phyloP scores from a whole-genome alignment of 2,329 filamentous ascomycete genomes.

The Xylariaceae sp. region DNA sequence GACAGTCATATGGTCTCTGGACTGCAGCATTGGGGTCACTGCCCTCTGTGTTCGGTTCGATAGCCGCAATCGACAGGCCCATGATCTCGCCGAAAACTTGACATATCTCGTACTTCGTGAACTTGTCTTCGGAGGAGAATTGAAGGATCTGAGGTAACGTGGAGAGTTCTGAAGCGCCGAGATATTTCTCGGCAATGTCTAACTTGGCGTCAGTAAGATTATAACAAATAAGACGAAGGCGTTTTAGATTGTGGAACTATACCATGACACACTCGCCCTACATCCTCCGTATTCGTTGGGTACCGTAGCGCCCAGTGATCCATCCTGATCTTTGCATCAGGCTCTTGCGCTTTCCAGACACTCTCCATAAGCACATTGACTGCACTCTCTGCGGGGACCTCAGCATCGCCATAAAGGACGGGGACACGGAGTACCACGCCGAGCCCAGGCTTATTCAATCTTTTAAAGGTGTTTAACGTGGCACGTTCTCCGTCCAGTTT shows the following conservation, averaged over 20 bases:
- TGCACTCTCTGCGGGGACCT: constrained; percentile 75
- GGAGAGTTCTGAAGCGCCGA: constrained; percentile 53
- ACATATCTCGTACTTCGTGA: constrained; percentile 91
- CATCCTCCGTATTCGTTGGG: constrained; percentile 88
- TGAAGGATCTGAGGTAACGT: constrained; percentile 75
- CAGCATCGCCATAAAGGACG: constrained; percentile 80
- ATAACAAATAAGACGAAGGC: not conserved
- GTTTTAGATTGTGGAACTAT: constrained; percentile 40
- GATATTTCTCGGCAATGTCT: constrained; percentile 76
- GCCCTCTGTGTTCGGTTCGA: constrained; percentile 73
- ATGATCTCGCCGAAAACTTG: constrained; percentile 78
- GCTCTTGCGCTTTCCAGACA: constrained; percentile 74
- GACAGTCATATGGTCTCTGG: constrained; percentile 85
- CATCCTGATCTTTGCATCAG: constrained; percentile 70
- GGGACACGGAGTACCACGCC: constrained; percentile 80
- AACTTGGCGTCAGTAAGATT: constrained; percentile 20
- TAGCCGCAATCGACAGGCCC: constrained; percentile 70
- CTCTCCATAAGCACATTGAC: constrained; percentile 81
- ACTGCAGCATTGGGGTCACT: constrained; percentile 74
- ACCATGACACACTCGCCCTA: constrained; percentile 77
- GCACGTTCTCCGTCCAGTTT: constrained; percentile 67
- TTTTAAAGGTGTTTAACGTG: constrained; percentile 65
- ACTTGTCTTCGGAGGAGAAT: constrained; percentile 83
- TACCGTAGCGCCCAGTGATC: constrained; percentile 86
- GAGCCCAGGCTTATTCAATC: constrained; percentile 55